Base-by-base conservation (phyloP, 2,329 filamentous ascomycete genomes). In the Arthrobotrys entomopaga region DNA sequence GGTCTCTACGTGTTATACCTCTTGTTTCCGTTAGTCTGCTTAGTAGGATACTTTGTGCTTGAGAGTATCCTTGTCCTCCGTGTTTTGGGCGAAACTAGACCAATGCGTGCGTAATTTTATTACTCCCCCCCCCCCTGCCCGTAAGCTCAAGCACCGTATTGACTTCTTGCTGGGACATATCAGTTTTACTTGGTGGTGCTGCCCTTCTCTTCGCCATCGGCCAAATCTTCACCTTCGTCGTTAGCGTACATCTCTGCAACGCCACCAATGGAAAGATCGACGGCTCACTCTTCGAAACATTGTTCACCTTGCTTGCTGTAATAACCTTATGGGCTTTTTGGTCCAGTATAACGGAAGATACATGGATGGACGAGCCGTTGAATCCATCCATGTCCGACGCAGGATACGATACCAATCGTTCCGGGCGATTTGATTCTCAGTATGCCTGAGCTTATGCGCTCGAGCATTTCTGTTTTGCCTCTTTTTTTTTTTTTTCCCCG, bases 281-380 rank as follows among this genome's bases (percentile, higher is more conserved):
- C 80, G 95, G 95, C 57, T 88, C 94, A 4, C 83, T 99, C 0
- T 99, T 99, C 81, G 88, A 97, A 82, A 96, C 93, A 0, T 84
- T 98, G 5, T 98, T 99, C 83, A 98, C 93, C 0, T 85, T 97
- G 0, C 83, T 94, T 11, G 86, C 93, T 0, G 92, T 99, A 3
- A 85, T 92, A 16, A 88, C 88, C 82, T 83, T 97, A 77, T 99
- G 95, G 93, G 82, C 91, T 67, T 99, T 99, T 85, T 99, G 95
- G 95, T 96, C 93, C 53, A 97, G 93, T 83, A 99, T 99, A 79
- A 99, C 95, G 15, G 95, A 99, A 83, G 95, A 99, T 80, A 94
- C 97, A 84, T 99, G 95, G 95, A 92, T 93, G 3, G 77, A 78
- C 50, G 77, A 78, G 66, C 75, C 75, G 2, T 40, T 72, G 49